These are phyloP conservation scores for Sugiyamaella xylanicola DNA, from an alignment of 1,139 yeast genomes.

Conservation along the genomic window DNA sequence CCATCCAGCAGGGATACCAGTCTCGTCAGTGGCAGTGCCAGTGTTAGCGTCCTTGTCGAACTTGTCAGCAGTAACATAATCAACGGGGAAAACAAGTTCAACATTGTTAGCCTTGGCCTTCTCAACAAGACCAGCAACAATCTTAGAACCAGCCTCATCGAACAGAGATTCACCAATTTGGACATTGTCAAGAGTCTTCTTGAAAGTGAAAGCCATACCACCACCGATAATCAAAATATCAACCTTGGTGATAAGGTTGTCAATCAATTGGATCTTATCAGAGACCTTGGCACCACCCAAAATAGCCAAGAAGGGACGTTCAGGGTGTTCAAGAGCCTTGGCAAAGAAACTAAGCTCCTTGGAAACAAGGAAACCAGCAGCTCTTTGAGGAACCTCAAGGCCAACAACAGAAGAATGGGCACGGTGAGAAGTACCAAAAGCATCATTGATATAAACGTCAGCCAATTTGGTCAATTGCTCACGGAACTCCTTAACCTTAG, in stretches of 20 bases:
- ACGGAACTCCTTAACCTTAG: slow-evolving; percentile 83
- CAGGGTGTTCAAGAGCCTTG: slow-evolving; percentile 95
- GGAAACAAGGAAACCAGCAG: slow-evolving; percentile 95
- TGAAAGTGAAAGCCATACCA: slow-evolving; percentile 99
- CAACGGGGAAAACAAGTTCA: slow-evolving; percentile 88
- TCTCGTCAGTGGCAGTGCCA: slow-evolving; percentile 76
- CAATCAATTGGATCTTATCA: slow-evolving; percentile 96
- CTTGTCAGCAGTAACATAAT: slow-evolving; percentile 90
- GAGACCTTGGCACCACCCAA: slow-evolving; percentile 98
- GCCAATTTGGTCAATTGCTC: slow-evolving; percentile 82
- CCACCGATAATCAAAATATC: slow-evolving; percentile 92
- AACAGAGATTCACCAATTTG: slow-evolving; percentile 83
- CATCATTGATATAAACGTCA: slow-evolving; percentile 95
- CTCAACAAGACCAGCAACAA: slow-evolving; percentile 82
- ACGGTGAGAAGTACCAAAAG: slow-evolving; percentile 98
- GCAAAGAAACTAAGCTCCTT: slow-evolving; percentile 96
- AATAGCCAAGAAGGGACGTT: slow-evolving; percentile 95
- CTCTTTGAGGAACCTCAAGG: slow-evolving; percentile 86
- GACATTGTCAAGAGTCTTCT: slow-evolving; percentile 83
- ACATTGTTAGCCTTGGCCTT: slow-evolving; percentile 95
- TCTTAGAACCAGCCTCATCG: slow-evolving; percentile 92
- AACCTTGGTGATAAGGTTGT: slow-evolving; percentile 94
- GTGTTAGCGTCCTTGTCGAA: slow-evolving; percentile 86
- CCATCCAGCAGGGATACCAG: slow-evolving; percentile 91
- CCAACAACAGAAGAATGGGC: slow-evolving; percentile 99